Base-by-base conservation (phyloP, 2,329 filamentous ascomycete genomes). In the Apiospora aurea region DNA sequence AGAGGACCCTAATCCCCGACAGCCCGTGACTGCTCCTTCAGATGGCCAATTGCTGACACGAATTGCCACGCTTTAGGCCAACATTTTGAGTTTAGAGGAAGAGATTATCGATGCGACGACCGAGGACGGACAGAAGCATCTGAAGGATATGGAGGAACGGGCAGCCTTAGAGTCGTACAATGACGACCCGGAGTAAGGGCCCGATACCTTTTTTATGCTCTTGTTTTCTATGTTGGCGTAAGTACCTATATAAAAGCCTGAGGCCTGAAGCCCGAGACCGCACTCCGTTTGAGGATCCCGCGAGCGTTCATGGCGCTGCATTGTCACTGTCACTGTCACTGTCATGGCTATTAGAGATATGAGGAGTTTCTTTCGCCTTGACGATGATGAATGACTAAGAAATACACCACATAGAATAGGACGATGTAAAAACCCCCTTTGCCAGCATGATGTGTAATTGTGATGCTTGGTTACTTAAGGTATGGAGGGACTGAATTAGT, bases 31-130 rank as follows among this genome's bases (percentile, higher is more conserved):
- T 38, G 46, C 29, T 38, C 43, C 69, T 71, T 69, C 47, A 11
- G 8, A 66, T 57, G 46, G 67, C 26, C 21, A 29, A n/a, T 72
- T 74, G 69, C 80, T 82, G 74, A 82, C 73, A 24, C 43, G 72
- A 44, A 4, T 21, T 64, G 8, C 29, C 18, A 44, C 66, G 61
- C 43, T 46, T 70, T 74, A 92, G 84, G 94, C 94, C 21, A 94
- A 94, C 49, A 96, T 98, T 86, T 83, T 99, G 75, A 97, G 94
- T 80, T 82, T 99, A 69, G 95, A 98, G 81, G 92, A 97, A 79
- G 92, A 97, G 69, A 94, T 99, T 69, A 97, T 99, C 76, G 96
- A 99, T 83, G 94, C 95, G 0, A 99, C 95, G 66, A 97, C 96
- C 2, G 92, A 95, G 79, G 92, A 96, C 80, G 95, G 95, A 3